Base-by-base conservation (phyloP, 2,329 filamentous ascomycete species). In the Allantophomopsis lycopodina region DNA sequence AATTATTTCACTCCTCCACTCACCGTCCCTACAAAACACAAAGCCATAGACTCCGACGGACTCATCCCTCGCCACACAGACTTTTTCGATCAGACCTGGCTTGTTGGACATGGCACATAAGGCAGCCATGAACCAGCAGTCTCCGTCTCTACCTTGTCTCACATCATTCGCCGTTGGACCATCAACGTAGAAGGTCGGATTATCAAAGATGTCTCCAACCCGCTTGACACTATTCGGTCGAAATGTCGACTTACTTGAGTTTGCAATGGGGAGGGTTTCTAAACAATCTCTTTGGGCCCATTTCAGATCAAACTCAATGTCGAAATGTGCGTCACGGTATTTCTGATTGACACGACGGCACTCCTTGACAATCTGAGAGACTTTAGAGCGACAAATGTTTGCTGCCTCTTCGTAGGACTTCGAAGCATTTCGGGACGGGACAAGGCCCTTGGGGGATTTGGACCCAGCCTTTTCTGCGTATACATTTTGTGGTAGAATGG, bases 1-100 rank as follows among this genome's bases (percentile, higher is more conserved):
- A 42, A 94, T 76, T 43, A 94, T 86, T 44, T 83, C 86, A 48
- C 86, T 84, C 39, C 88, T 81, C 87, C 86, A 94, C 57, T 89
- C 84, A 38, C 86, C 85, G 52, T 93, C 85, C 53, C 85, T 67
- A 55, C 80, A 82, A 55, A 93, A 93, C 34, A 93, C 83, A 50
- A 93, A 93, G 1, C 85, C 85, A 50, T 93, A 93, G 2, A 93
- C 86, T 12, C 86, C 85, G 38, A 89, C 76, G 42, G 71, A 64
- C 60, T 71, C 49, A 42, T 52, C 48, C 13, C 50, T 40, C 13
- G 48, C 46, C 2, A 41, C 43, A 14, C 50, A 53, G 35, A 71
- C 57, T 50, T 70, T 66, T 55, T 69, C 66, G 35, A 70, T 60
- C n/a, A 62, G 50, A 0, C 64, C 64, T 7, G 47, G 43, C 50